phyloP scores from a whole-genome alignment of 257 asterid species.

The Solanum medicagineum region DNA sequence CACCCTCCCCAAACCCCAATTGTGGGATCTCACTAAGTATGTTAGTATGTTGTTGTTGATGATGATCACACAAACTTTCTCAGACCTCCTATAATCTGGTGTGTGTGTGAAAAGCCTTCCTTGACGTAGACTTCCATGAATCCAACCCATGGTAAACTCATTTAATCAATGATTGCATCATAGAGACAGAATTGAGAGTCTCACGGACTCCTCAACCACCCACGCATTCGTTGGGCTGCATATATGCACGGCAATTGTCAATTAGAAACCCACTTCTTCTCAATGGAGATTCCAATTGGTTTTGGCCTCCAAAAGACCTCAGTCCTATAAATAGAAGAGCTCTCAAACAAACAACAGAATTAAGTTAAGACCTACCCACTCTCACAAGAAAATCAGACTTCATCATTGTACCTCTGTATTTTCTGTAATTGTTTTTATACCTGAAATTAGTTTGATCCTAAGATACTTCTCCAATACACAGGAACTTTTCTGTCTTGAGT shows the following conservation, averaged over 20 bases:
- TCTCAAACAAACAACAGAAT: background rate
- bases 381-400: background rate
- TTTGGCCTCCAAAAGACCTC: background rate
- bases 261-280: background rate
- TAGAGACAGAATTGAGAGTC: background rate
- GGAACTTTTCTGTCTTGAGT: too few relatives aligned
- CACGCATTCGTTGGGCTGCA: background rate
- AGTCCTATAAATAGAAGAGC: background rate
- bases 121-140: background rate
- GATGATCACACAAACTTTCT: background rate
- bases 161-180: background rate
- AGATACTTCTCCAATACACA: background rate
- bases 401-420: background rate
- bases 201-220: background rate
- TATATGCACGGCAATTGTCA: background rate
- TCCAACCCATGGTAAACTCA: background rate
- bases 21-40: background rate
- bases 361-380: background rate
- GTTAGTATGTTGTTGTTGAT: background rate
- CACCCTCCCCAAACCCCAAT: background rate
- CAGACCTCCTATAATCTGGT: background rate
- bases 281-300: background rate
- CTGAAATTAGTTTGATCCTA: background rate
- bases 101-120: background rate
- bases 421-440: background rate